Percentiles rank a stretch among this genome's conserved stretches.
phyloP scores from a whole-genome alignment of 108 stramenopile species.

The Nitzschia sp. region DNA sequence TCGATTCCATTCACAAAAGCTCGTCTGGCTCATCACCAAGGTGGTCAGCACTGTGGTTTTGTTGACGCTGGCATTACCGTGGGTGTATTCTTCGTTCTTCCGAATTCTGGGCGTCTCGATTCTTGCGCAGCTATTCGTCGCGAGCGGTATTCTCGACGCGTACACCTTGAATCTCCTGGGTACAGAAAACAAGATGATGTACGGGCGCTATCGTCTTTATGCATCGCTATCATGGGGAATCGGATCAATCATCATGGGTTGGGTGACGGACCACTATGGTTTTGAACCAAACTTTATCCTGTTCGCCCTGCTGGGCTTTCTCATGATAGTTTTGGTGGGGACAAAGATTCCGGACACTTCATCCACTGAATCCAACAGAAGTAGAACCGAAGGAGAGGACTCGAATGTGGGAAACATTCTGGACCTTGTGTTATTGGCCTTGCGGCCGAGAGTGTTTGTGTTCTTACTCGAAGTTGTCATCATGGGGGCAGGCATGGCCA shows the following conservation, averaged over 20 bases:
- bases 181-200: constrained; percentile 35
- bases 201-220: constrained; percentile 51
- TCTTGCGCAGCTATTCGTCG: constrained; percentile 39
- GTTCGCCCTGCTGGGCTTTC: constrained; percentile 37
- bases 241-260: constrained; percentile 58
- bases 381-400: not conserved
- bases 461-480: constrained; percentile 43
- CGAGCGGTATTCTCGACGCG: constrained; percentile 45
- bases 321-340: constrained; percentile 34
- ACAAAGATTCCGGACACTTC: constrained; percentile 29
- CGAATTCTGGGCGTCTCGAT: constrained; percentile 36
- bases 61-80: constrained; percentile 41
- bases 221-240: constrained; percentile 48
- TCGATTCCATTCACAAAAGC: constrained; percentile 43
- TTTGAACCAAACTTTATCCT: constrained; percentile 56
- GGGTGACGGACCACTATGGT: constrained; percentile 46
- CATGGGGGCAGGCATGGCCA: constrained; percentile 54
- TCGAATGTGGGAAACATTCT: constrained; percentile 1
- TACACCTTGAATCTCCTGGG: constrained; percentile 50
- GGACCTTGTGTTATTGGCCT: constrained; percentile 24
- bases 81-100: constrained; percentile 25
- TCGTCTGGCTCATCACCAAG: constrained; percentile 45
- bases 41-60: constrained; percentile 25
- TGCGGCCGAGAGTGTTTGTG: constrained; percentile 27
- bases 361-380: not conserved